Percentiles rank a stretch among this genome's conserved stretches.
These are phyloP conservation scores for Aspergillus phoenicis DNA, from an alignment of 2,329 filamentous ascomycete species.

Conservation along the genomic window DNA sequence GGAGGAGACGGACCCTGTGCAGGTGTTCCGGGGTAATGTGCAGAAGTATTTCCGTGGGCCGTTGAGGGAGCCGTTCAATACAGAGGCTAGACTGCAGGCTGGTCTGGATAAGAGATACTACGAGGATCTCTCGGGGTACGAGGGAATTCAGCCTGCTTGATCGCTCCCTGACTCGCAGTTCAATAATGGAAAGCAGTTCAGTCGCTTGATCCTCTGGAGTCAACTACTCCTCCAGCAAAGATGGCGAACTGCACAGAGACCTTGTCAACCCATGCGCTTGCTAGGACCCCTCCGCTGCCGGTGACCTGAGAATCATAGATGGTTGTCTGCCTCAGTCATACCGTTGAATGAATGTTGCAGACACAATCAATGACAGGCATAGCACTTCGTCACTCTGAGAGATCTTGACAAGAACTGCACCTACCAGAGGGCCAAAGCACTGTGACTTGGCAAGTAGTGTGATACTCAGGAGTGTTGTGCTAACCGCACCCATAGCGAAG, in stretches of 20 bases:
- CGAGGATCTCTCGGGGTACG: slow-evolving; percentile 27
- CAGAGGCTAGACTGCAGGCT: slow-evolving; percentile 47
- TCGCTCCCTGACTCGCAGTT: not conserved
- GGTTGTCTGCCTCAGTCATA: not conserved
- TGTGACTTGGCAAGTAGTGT: no score
- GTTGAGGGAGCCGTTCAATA: slow-evolving; percentile 50
- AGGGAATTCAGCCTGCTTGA: not conserved
- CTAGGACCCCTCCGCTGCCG: not conserved
- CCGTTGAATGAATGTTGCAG: not conserved
- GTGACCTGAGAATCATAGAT: not conserved
- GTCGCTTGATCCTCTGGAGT: not conserved
- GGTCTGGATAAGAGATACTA: slow-evolving; percentile 51
- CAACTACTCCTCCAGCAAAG: accelerated
- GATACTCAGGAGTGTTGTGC: no score
- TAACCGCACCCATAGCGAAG: no score
- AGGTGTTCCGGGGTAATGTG: slow-evolving; percentile 50
- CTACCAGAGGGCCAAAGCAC: no score
- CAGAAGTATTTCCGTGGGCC: slow-evolving; percentile 46
- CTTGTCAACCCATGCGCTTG: not conserved
- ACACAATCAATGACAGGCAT: no score
- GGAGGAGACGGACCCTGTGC: slow-evolving; percentile 49
- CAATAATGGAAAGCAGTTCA: no score
- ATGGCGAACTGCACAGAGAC: not conserved
- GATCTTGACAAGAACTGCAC: no score
- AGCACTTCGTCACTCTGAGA: no score